Evolutionary conservation across 1,284 basidiomycete genomes (phyloP).

Genomic region (Ustilago crameri): DNA sequence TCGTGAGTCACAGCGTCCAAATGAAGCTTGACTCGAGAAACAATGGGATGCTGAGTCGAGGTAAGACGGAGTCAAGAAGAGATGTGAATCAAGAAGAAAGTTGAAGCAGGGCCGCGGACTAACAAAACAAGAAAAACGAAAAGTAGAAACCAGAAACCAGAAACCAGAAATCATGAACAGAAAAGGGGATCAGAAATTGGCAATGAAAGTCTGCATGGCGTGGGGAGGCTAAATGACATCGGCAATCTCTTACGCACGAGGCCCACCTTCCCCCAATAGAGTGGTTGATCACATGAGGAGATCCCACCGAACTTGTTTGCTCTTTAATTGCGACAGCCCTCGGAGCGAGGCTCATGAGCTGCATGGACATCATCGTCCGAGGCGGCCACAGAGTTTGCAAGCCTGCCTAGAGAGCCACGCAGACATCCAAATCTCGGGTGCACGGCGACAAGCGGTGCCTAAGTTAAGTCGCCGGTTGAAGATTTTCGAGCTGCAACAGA

Average conservation of each 20-base stretch:
- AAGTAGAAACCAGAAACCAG: not conserved
- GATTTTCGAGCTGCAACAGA: too few species aligned
- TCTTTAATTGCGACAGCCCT: too few species aligned
- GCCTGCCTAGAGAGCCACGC: not conserved
- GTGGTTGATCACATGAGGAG: too few species aligned
- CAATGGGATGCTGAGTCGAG: too few species aligned
- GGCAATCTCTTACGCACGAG: conserved; percentile 6
- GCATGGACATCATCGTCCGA: not conserved
- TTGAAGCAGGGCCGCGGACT: too few species aligned
- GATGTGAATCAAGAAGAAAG: too few species aligned
- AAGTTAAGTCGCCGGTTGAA: conserved; percentile 1
- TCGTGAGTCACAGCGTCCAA: too few species aligned
- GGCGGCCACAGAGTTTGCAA: not conserved
- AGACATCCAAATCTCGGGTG: not conserved
- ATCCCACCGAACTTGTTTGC: too few species aligned
- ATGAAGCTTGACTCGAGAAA: too few species aligned
- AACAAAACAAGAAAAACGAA: conserved; percentile 1
- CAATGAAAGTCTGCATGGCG: not conserved
- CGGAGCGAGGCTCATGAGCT: too few species aligned
- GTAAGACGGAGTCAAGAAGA: too few species aligned
- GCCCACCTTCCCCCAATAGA: not conserved
- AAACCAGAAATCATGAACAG: not conserved
- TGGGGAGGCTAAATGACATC: not conserved
- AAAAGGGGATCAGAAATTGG: conserved; percentile 1
- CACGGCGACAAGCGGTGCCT: not conserved